Percentiles rank a stretch among this genome's conserved stretches.
phyloP scores from a whole-genome alignment of 225 moss, liverwort and hornwort genomes.

The Pseudoscleropodium purum region DNA sequence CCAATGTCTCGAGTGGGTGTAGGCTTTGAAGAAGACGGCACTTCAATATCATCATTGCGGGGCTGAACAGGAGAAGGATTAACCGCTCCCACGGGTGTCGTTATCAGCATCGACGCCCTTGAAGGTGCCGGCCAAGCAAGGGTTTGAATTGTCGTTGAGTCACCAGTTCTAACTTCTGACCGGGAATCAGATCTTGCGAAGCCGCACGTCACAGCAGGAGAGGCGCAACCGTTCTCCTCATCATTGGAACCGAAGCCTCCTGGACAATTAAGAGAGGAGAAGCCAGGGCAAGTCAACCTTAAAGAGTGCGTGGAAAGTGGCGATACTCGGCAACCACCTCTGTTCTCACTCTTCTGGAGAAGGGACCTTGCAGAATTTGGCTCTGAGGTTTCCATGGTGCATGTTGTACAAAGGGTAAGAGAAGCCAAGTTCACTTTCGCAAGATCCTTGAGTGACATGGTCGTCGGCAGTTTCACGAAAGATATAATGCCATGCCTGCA shows the following conservation, averaged over 20 bases:
- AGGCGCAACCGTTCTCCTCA: slow-evolving; percentile 40
- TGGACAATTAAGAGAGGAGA: slow-evolving; percentile 66
- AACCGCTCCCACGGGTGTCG: slow-evolving; percentile 1
- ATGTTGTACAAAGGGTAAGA: slow-evolving; percentile 77
- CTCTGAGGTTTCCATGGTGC: slow-evolving; percentile 75
- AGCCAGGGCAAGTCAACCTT: slow-evolving; percentile 72
- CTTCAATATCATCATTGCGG: background rate
- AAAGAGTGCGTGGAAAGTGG: slow-evolving; percentile 70
- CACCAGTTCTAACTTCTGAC: slow-evolving; percentile 42
- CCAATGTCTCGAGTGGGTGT: slow-evolving; percentile 2
- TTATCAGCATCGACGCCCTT: slow-evolving; percentile 17
- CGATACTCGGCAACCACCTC: slow-evolving; percentile 67
- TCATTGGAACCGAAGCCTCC: slow-evolving; percentile 40
- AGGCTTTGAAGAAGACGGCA: slow-evolving; percentile 31
- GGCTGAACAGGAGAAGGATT: slow-evolving; percentile 7
- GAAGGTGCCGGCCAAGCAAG: slow-evolving; percentile 45
- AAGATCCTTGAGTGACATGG: slow-evolving; percentile 69
- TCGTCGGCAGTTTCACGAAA: slow-evolving; percentile 67
- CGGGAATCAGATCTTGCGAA: slow-evolving; percentile 50
- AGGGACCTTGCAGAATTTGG: slow-evolving; percentile 64
- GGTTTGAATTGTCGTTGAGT: slow-evolving; percentile 39
- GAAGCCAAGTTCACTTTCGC: slow-evolving; percentile 58
- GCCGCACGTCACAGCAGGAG: slow-evolving; percentile 47
- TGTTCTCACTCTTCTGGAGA: slow-evolving; percentile 62
- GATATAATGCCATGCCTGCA: slow-evolving; percentile 81